Percentiles rank a stretch among this genome's conserved stretches.
Evolutionary conservation across 2,329 filamentous ascomycete species (phyloP).

Genomic region (Malbranchea cinnamomea): DNA sequence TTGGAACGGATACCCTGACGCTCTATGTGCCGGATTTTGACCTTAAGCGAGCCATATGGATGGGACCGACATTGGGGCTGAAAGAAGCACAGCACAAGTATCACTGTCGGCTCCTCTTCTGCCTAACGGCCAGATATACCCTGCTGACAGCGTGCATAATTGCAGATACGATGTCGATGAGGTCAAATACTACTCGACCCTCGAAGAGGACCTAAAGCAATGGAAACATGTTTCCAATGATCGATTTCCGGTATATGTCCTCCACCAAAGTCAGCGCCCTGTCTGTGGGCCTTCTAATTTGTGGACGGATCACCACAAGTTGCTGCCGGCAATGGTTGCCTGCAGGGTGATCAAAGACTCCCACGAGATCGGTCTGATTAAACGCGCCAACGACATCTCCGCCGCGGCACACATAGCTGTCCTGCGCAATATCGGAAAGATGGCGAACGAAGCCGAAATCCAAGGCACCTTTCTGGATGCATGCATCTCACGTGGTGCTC

Average conservation of each 20-base stretch:
- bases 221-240: slow-evolving; percentile 18
- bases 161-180: slow-evolving; percentile 53
- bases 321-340: slow-evolving; percentile 46
- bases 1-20: slow-evolving; percentile 45
- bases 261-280: slow-evolving; percentile 21
- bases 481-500: slow-evolving; percentile 60
- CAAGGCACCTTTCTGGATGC: slow-evolving; percentile 65
- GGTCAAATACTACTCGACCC: slow-evolving; percentile 42
- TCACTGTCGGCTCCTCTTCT: no score
- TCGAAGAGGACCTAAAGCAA: slow-evolving; percentile 35
- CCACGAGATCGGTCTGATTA: slow-evolving; percentile 58
- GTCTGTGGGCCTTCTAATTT: not conserved
- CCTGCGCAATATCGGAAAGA: slow-evolving; percentile 44
- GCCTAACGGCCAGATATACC: no score
- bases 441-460: slow-evolving; percentile 66
- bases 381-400: slow-evolving; percentile 56
- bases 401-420: slow-evolving; percentile 51
- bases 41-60: slow-evolving; percentile 30
- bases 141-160: not conserved
- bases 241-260: slow-evolving; percentile 20
- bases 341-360: slow-evolving; percentile 58
- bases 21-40: slow-evolving; percentile 62
- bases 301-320: slow-evolving; percentile 14
- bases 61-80: slow-evolving; percentile 25
- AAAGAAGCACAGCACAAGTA: slow-evolving; percentile 44